phyloP scores from a whole-genome alignment of 1,284 basidiomycete genomes.

The Irpex rosettiformis region DNA sequence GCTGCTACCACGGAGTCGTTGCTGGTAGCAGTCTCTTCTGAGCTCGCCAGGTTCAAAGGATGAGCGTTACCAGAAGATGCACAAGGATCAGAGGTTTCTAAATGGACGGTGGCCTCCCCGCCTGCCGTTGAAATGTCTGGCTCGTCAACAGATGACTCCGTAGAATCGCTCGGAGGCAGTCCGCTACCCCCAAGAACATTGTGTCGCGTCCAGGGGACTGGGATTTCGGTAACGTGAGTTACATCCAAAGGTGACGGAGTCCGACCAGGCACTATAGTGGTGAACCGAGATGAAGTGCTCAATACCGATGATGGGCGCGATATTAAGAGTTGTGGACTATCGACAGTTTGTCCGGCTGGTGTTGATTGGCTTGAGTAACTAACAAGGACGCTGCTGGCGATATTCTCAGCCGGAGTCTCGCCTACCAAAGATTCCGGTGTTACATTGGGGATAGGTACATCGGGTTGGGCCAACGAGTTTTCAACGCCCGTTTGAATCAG shows the following conservation, averaged over 20 bases:
- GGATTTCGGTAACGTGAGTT: not conserved
- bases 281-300: slow-evolving; percentile 7
- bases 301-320: slow-evolving; percentile 12
- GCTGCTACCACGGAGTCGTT: slow-evolving; percentile 3
- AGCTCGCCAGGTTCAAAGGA: no score
- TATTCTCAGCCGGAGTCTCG: not conserved
- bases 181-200: not conserved
- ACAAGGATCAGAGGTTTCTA: no score
- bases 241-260: not conserved
- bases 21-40: no score
- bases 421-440: not conserved
- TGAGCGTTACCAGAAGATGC: no score
- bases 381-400: not conserved
- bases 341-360: not conserved
- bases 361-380: not conserved
- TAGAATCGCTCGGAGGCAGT: no score
- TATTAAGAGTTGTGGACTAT: not conserved
- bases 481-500: not conserved
- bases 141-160: no score
- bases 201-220: not conserved
- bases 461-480: not conserved
- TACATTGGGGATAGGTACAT: not conserved
- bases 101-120: no score
- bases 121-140: no score
- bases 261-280: slow-evolving; percentile 10